These are phyloP conservation scores for Chenopodium berlandieri DNA, from an alignment of 148 eudicot species.

Conservation along the genomic window DNA sequence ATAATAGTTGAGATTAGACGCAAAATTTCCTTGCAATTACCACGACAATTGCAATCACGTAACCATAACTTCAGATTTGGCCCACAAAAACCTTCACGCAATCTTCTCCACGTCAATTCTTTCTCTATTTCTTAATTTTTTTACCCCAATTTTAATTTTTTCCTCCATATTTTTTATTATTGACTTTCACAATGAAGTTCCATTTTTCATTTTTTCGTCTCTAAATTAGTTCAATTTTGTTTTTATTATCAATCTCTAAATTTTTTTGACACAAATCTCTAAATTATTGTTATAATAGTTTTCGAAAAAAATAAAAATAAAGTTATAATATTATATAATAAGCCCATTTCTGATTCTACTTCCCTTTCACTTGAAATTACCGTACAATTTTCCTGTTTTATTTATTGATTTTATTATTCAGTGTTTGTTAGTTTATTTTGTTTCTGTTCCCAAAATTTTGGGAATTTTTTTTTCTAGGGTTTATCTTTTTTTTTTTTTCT, in stretches of 20 bases:
- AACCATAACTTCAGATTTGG: not conserved
- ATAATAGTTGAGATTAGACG: not conserved
- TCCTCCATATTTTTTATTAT: not conserved
- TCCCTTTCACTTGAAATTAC: too few relatives aligned
- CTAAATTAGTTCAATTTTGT: not conserved
- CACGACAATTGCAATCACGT: slow-evolving; percentile 2
- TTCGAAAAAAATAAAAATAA: too few relatives aligned
- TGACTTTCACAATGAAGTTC: not conserved
- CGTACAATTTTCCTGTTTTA: not conserved
- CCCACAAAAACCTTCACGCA: slow-evolving; percentile 5
- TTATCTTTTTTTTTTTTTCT: not conserved
- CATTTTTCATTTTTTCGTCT: not conserved
- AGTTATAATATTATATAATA: too few relatives aligned
- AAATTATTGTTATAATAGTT: too few relatives aligned
- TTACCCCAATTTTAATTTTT: too few relatives aligned
- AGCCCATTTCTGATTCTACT: too few relatives aligned
- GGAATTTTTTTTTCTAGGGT: slow-evolving; percentile 17
- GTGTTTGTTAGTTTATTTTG: not conserved
- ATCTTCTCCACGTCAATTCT: slow-evolving; percentile 5
- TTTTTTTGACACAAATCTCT: too few relatives aligned
- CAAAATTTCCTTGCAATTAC: not conserved
- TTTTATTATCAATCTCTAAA: not conserved
- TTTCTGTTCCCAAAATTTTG: not conserved
- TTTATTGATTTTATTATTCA: not conserved
- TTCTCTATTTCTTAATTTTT: not conserved